These are phyloP conservation scores for Bipolaris zeicola DNA, from an alignment of 2,329 filamentous ascomycete species.

Conservation along the genomic window DNA sequence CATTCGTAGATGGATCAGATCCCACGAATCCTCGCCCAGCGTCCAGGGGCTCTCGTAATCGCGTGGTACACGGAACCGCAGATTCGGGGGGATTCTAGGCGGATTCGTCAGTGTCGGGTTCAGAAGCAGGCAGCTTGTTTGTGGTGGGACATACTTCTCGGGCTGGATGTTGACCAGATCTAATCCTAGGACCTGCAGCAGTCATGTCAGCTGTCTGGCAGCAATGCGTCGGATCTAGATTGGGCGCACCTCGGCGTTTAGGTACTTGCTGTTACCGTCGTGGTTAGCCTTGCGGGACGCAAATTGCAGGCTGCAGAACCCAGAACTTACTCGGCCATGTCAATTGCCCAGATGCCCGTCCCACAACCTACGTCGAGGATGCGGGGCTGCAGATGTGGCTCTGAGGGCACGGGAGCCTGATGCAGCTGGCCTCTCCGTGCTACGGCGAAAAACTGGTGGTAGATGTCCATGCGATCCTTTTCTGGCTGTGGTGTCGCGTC, in stretches of 20 bases:
- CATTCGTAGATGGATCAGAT: slow-evolving; percentile 83
- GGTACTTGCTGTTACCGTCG: slow-evolving; percentile 55
- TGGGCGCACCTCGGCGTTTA: slow-evolving; percentile 56
- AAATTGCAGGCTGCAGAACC: slow-evolving; percentile 20
- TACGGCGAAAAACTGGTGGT: slow-evolving; percentile 76
- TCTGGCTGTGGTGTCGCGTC: slow-evolving; percentile 60
- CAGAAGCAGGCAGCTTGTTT: slow-evolving; percentile 41
- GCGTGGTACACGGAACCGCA: slow-evolving; percentile 68
- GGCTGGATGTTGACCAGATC: slow-evolving; percentile 69
- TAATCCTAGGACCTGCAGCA: slow-evolving; percentile 59
- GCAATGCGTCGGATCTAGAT: slow-evolving; percentile 16
- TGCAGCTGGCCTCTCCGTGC: slow-evolving; percentile 61
- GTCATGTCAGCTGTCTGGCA: slow-evolving; percentile 33
- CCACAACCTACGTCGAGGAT: slow-evolving; percentile 77
- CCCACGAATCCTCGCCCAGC: slow-evolving; percentile 70
- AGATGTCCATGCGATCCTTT: slow-evolving; percentile 78
- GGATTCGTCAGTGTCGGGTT: slow-evolving; percentile 40
- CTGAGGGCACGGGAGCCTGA: slow-evolving; percentile 49
- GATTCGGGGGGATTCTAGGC: slow-evolving; percentile 71
- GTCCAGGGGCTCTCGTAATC: slow-evolving; percentile 82
- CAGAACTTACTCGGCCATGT: slow-evolving; percentile 73
- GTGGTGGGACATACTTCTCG: slow-evolving; percentile 52
- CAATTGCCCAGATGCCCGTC: slow-evolving; percentile 89
- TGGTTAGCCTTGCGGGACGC: slow-evolving; percentile 35
- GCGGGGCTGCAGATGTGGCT: slow-evolving; percentile 49